Percentiles rank a stretch among this genome's conserved stretches.
These are phyloP conservation scores for Tolypocladium tropicale DNA, from an alignment of 2,329 filamentous ascomycete species.

Conservation along the genomic window DNA sequence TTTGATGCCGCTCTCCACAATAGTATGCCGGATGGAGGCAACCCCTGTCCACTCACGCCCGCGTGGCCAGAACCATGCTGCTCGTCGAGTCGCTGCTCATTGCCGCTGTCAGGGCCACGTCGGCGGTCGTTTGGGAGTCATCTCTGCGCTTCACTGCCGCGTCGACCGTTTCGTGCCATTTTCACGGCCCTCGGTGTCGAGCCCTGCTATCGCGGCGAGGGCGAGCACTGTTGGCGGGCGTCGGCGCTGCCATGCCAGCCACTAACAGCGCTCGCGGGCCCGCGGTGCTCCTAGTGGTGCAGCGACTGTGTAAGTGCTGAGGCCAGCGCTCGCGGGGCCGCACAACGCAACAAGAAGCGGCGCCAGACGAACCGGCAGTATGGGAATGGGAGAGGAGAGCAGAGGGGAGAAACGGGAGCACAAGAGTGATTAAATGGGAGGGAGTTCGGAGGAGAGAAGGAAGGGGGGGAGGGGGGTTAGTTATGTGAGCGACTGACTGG, in stretches of 20 bases:
- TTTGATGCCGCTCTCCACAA: slow-evolving; percentile 8
- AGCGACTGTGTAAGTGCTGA: slow-evolving; percentile 1
- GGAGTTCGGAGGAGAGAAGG: slow-evolving; percentile 15
- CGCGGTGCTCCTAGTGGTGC: background rate
- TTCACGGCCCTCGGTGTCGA: background rate
- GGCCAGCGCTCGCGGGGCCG: background rate
- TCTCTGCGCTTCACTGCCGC: background rate
- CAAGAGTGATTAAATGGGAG: slow-evolving; percentile 11
- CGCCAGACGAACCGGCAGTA: background rate
- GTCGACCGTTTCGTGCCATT: background rate
- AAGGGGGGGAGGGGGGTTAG: slow-evolving; percentile 24
- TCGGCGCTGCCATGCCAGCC: background rate
- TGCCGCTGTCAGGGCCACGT: background rate
- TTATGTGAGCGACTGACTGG: slow-evolving; percentile 19
- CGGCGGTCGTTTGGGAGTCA: background rate
- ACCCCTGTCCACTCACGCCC: slow-evolving; percentile 9
- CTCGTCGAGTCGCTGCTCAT: slow-evolving; percentile 1
- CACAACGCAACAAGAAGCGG: background rate
- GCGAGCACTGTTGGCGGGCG: background rate
- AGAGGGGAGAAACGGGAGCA: slow-evolving; percentile 3
- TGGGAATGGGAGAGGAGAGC: slow-evolving; percentile 4
- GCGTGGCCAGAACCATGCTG: slow-evolving; percentile 7
- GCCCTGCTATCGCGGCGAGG: background rate
- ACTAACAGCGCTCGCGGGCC: background rate
- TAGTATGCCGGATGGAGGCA: slow-evolving; percentile 5